Evolutionary conservation across 2,329 filamentous ascomycete species (phyloP).

Genomic region (Aquanectria penicillioides): DNA sequence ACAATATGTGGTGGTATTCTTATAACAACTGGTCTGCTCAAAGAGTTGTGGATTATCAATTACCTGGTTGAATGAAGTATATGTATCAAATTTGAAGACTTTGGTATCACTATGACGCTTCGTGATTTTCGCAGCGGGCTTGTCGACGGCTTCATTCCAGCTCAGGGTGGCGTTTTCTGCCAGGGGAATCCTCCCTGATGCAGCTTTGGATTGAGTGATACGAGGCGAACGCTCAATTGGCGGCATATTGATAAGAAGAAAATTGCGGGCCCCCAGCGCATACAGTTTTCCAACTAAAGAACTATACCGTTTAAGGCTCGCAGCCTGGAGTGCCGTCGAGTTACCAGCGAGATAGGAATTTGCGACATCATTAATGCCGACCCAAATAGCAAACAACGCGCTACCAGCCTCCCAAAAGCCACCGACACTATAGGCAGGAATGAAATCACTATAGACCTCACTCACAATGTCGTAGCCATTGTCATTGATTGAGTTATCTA

Average conservation of each 20-base stretch:
- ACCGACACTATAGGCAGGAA: not conserved
- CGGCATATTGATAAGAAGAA: not conserved
- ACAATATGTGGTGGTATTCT: slow-evolving; percentile 1
- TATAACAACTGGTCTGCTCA: not conserved
- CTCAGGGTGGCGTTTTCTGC: not conserved
- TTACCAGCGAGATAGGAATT: not conserved
- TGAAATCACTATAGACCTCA: not conserved
- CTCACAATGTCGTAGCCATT: not conserved
- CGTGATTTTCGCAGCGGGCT: not conserved
- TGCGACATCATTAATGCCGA: slow-evolving; percentile 1
- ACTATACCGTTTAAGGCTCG: not conserved
- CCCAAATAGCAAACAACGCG: not conserved
- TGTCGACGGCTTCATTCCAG: not conserved
- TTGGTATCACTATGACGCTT: not conserved
- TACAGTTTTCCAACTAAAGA: not conserved
- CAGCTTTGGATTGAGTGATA: not conserved
- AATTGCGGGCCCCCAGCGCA: not conserved
- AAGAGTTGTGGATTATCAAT: not conserved
- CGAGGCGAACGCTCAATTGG: not conserved
- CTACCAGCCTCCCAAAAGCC: not conserved
- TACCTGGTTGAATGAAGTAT: not conserved
- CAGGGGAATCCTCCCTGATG: not conserved
- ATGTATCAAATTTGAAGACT: not conserved
- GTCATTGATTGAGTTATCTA: not conserved
- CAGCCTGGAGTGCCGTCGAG: not conserved